Conservation (phyloP, 2,329 filamentous ascomycete genomes). For the Colletotrichum viniferum region DNA sequence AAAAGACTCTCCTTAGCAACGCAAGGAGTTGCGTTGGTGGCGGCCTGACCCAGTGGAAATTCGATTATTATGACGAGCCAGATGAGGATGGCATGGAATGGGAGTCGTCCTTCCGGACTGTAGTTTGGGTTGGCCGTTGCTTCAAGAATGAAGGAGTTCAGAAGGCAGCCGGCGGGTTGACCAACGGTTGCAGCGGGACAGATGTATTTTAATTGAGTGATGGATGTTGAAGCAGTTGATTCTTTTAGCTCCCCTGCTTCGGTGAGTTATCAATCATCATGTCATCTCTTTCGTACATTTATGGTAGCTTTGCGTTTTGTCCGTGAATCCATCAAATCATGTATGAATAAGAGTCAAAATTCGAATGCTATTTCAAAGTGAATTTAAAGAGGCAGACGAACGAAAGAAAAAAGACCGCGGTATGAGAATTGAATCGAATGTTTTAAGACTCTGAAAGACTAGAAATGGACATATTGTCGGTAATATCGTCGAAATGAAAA, state of each 20-base stretch:
- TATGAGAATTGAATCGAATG: background rate
- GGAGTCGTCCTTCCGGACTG: background rate
- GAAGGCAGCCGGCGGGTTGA: background rate
- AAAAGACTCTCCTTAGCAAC: background rate
- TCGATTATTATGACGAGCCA: background rate
- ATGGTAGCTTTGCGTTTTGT: accelerated
- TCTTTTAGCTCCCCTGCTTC: background rate
- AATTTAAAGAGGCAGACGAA: background rate
- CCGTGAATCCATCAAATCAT: background rate
- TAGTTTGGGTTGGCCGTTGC: background rate
- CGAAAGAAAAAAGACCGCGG: background rate
- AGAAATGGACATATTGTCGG: background rate
- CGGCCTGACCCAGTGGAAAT: background rate
- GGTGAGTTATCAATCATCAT: accelerated
- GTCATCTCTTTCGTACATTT: background rate
- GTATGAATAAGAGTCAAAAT: background rate
- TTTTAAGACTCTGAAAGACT: background rate
- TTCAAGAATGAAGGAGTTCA: background rate
- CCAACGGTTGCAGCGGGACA: background rate
- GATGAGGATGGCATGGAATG: background rate
- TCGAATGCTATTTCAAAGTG: background rate
- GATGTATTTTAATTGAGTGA: background rate
- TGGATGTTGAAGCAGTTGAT: background rate
- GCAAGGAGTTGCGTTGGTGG: background rate
- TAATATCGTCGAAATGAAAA: background rate